A percentile compares a stretch with the other conserved stretches of the same genome.
These are phyloP conservation scores for Macrolepiota dolichaula DNA, from an alignment of 768 basidiomycete genomes.

Conservation along the genomic window DNA sequence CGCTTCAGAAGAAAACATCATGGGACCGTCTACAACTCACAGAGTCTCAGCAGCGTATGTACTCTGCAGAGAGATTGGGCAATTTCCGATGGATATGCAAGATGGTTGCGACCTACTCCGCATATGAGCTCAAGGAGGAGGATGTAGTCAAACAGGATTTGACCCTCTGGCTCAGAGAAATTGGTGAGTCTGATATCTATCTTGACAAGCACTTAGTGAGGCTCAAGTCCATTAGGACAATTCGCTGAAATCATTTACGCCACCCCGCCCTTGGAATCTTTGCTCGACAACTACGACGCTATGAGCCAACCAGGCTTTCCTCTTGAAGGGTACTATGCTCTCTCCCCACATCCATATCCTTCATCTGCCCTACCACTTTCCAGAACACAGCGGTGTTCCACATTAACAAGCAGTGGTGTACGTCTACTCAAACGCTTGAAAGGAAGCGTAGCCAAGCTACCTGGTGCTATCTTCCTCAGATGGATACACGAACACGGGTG, in stretches of 20 bases:
- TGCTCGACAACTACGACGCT: conserved; percentile 36
- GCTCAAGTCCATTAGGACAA: conserved; percentile 33
- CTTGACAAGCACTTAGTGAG: background rate
- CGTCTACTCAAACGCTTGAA: conserved; percentile 23
- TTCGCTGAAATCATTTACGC: conserved; percentile 54
- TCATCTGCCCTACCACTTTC: conserved; percentile 14
- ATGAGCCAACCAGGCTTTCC: conserved; percentile 43
- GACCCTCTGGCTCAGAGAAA: conserved; percentile 37
- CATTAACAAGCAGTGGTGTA: conserved; percentile 3
- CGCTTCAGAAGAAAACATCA: background rate
- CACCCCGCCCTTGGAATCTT: conserved; percentile 34
- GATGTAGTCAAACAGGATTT: conserved; percentile 38
- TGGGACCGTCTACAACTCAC: conserved; percentile 22
- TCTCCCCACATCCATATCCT: conserved; percentile 3
- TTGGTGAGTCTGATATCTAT: conserved; percentile 28
- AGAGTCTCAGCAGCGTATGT: conserved; percentile 44
- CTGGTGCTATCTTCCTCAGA: conserved; percentile 38
- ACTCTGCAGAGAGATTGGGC: conserved; percentile 45
- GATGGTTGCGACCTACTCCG: conserved; percentile 43
- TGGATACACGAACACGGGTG: conserved; percentile 7
- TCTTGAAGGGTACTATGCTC: conserved; percentile 42
- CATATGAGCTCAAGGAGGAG: conserved; percentile 33
- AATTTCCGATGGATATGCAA: conserved; percentile 58
- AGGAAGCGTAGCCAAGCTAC: conserved; percentile 41
- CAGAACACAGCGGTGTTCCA: conserved; percentile 21